Base-by-base conservation (phyloP, 768 basidiomycete species). In the Kondoa subrosea region DNA sequence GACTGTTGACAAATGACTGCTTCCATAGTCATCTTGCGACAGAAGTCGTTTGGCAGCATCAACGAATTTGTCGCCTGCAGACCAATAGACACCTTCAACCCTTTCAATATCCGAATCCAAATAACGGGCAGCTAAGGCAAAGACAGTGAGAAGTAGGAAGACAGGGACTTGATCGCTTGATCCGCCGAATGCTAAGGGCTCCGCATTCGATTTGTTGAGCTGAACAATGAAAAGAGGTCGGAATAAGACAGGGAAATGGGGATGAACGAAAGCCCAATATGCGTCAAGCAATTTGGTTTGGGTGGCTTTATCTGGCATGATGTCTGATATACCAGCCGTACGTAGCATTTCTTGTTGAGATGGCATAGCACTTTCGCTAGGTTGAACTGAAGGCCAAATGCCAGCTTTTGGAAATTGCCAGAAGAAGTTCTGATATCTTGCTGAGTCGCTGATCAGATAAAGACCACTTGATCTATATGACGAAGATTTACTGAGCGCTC, bases 241-340 rank as follows among this genome's bases (percentile, higher is more conserved):
- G 70, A 72, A 71, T 21, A 73, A 66, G 68, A 92, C 80, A 0
- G 90, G 90, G 67, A 91, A 83, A 33, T 81, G 80, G 0, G 87
- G 81, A 74, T 92, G 90, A 2, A 91, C 88, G 73, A 87, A 84
- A 1, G 82, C 81, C 76, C 89, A 92, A 76, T 91, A 92, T 0
- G 89, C 78, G 40, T 84, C 81, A 1, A 92, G 76, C 15, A 91
- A 79, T 62, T 84, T 83, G 66, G 87, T 82, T 76, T 90, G 88
- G 56, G 80, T 78, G 1, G 79, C 76, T 2, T 74, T 76, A 26
- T 82, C 79, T 0, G 88, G 89, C n/a, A 91, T 75, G 31, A 31
- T 67, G 84, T 87, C 71, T 29, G 66, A 69, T 16, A 65, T 68
- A 40, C 71, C 70, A 77, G 25, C 80, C 71, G 66, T 75, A 33